These are phyloP conservation scores for Beauveria varroae DNA, from an alignment of 2,329 filamentous ascomycete species.

Conservation along the genomic window DNA sequence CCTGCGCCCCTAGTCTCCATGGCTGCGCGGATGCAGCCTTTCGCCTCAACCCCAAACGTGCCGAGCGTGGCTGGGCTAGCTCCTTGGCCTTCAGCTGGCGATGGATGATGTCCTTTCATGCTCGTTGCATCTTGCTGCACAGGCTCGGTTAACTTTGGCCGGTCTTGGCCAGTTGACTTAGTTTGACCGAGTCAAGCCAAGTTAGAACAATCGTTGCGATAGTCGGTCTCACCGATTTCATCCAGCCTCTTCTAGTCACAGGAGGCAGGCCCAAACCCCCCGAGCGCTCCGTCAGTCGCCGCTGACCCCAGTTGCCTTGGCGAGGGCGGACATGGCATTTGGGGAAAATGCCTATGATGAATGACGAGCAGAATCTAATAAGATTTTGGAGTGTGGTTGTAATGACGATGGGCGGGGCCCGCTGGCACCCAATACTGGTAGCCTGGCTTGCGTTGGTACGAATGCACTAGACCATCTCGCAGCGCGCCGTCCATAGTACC, in stretches of 20 bases:
- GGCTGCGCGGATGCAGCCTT: neutral
- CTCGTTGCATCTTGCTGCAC: neutral
- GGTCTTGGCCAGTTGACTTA: neutral
- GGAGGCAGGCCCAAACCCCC: neutral
- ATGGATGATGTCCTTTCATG: neutral
- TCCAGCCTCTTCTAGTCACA: neutral
- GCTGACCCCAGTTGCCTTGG: neutral
- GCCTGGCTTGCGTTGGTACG: neutral
- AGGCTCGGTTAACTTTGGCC: neutral
- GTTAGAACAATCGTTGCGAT: neutral
- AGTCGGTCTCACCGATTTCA: neutral
- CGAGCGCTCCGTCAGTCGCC: neutral
- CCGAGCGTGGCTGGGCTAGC: neutral
- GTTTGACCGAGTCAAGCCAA: no score
- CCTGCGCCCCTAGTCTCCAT: constrained; percentile 1
- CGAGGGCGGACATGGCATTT: constrained; percentile 5
- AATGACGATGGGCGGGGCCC: constrained; percentile 5
- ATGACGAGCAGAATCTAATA: constrained; percentile 3
- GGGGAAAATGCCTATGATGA: neutral
- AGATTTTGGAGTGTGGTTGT: constrained; percentile 1
- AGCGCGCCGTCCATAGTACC: neutral
- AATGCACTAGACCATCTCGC: neutral
- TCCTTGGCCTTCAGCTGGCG: constrained; percentile 1
- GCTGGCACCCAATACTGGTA: neutral
- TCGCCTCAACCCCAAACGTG: neutral